Evolutionary conservation across 495 filamentous ascomycete species (phyloP).

Genomic region (Bombardia bombarda): DNA sequence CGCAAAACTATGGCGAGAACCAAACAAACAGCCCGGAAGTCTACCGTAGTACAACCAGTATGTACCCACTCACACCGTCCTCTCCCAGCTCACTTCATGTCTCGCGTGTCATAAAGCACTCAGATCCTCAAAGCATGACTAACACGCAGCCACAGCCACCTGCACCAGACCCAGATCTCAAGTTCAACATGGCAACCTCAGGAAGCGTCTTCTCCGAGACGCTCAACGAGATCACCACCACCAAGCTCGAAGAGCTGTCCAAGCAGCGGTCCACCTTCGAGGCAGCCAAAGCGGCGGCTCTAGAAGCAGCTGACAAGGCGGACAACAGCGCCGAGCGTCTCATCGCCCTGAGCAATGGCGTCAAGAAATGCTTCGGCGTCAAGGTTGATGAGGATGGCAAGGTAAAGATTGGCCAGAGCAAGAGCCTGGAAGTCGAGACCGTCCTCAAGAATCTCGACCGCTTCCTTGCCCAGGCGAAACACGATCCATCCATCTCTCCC

Average conservation of each 20-base stretch:
- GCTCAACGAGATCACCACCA: constrained; percentile 56
- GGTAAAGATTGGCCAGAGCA: too few relatives aligned
- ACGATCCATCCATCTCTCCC: constrained; percentile 27
- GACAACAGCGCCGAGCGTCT: constrained; percentile 22
- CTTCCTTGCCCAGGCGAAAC: constrained; percentile 26
- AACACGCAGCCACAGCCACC: background rate
- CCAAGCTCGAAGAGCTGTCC: constrained; percentile 53
- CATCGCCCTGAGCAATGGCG: constrained; percentile 17
- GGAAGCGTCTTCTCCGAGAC: constrained; percentile 49
- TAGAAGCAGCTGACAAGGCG: constrained; percentile 21
- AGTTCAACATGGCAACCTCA: constrained; percentile 22
- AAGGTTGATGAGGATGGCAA: too few relatives aligned
- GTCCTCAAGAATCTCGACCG: constrained; percentile 13
- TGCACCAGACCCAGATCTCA: too few relatives aligned
- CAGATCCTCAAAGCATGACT: too few relatives aligned
- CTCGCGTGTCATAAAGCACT: too few relatives aligned
- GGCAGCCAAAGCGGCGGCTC: constrained; percentile 22
- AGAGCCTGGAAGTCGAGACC: constrained; percentile 7
- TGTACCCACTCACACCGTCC: too few relatives aligned
- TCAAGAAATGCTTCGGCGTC: constrained; percentile 9
- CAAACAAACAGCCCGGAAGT: too few relatives aligned
- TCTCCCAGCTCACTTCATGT: too few relatives aligned
- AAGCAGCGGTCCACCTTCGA: constrained; percentile 51
- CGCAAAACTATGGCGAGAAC: too few relatives aligned
- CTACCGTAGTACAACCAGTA: too few relatives aligned